Evolutionary conservation across 2,329 filamentous ascomycete genomes (phyloP).

Genomic region (Phoma herbarum): DNA sequence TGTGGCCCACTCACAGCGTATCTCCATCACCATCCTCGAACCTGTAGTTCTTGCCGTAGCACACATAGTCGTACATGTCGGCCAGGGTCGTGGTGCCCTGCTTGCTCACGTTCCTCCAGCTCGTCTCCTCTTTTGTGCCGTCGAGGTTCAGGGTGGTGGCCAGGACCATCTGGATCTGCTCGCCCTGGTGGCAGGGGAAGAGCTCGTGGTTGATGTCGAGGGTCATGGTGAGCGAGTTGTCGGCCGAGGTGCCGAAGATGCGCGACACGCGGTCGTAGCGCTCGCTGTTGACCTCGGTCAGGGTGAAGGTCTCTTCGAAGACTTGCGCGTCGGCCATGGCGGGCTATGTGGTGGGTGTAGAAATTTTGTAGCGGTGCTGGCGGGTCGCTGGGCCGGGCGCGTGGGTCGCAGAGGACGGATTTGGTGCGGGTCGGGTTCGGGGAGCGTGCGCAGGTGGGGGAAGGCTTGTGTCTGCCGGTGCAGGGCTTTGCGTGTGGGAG

Average conservation of each 20-base stretch:
- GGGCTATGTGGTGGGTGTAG: conserved; percentile 13
- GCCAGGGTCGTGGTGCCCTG: conserved; percentile 64
- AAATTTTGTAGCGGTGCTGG: conserved; percentile 9
- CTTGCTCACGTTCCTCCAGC: conserved; percentile 73
- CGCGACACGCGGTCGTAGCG: conserved; percentile 97
- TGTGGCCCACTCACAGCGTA: conserved; percentile 74
- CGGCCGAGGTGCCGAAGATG: conserved; percentile 77
- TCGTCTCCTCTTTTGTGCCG: conserved; percentile 66
- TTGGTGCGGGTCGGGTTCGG: not conserved
- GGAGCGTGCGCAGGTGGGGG: not conserved
- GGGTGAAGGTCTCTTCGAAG: conserved; percentile 90
- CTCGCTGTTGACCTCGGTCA: conserved; percentile 79
- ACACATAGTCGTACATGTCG: conserved; percentile 88
- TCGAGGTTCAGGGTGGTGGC: conserved; percentile 88
- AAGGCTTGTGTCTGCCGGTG: not conserved
- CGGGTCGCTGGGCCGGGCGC: not conserved
- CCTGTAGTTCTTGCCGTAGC: conserved; percentile 86
- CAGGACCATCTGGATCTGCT: conserved; percentile 81
- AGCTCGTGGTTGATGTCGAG: conserved; percentile 96
- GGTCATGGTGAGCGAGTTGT: conserved; percentile 79
- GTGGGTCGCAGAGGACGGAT: not conserved
- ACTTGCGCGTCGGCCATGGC: conserved; percentile 85
- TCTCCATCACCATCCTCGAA: conserved; percentile 86
- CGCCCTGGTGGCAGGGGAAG: conserved; percentile 78
- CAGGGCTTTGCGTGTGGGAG: not conserved